These are phyloP conservation scores for Umbilicus rupestris DNA, from an alignment of 164 flowering plant genomes.

Conservation along the genomic window DNA sequence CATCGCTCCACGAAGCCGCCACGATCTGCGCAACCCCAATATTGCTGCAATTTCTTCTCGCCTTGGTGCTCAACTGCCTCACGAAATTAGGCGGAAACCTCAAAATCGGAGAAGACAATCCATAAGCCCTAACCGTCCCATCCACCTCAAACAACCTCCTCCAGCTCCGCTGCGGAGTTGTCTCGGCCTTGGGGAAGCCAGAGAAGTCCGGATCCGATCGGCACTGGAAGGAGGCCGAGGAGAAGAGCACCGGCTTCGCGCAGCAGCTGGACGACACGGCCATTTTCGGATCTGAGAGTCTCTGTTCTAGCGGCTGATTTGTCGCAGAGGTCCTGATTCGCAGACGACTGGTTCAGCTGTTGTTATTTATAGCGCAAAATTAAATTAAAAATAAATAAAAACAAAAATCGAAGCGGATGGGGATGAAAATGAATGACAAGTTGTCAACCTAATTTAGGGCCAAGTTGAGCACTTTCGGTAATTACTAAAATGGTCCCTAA, in stretches of 20 bases:
- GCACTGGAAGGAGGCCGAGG: constrained; percentile 49
- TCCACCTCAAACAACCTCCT: neutral
- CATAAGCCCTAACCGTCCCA: constrained; percentile 9
- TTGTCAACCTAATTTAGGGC: neutral
- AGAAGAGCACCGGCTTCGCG: constrained; percentile 9
- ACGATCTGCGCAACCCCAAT: constrained; percentile 92
- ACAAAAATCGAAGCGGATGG: neutral
- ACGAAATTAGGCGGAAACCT: constrained; percentile 86
- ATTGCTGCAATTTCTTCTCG: constrained; percentile 90
- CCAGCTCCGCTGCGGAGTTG: constrained; percentile 6
- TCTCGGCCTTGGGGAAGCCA: constrained; percentile 10
- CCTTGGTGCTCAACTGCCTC: constrained; percentile 84
- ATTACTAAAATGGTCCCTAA: neutral
- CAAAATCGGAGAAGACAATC: constrained; percentile 48
- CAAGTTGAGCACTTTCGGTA: neutral
- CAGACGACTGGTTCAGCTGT: neutral
- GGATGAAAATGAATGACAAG: neutral
- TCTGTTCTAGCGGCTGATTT: neutral
- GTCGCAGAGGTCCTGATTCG: neutral
- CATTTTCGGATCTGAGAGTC: neutral
- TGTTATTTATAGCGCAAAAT: neutral
- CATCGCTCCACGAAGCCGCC: constrained; percentile 73
- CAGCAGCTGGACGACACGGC: neutral
- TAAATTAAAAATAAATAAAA: neutral
- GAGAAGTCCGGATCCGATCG: constrained; percentile 56